Base-by-base conservation (phyloP, 2,329 filamentous ascomycete genomes). In the Shiraia bambusicola region DNA sequence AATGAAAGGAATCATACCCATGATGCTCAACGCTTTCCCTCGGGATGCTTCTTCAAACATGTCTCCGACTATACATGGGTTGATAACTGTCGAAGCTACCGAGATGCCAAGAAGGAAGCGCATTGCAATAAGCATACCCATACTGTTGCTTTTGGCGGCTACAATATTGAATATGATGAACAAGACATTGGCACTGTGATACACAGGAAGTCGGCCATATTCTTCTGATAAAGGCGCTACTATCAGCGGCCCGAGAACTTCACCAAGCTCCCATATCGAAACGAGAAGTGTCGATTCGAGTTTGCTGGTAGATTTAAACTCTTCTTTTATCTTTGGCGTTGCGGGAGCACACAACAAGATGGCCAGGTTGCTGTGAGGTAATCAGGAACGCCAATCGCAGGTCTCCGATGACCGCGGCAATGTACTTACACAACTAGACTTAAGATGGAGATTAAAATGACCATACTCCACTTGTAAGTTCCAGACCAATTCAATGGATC, bases 61-160 rank as follows among this genome's bases (percentile, higher is more conserved):
- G 60, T 84, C 81, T 16, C 80, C 81, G 14, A 84, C 72, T 34
- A 83, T 78, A 24, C 79, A 77, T 1, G 81, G 80, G 53, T 76
- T 79, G 12, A 84, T 67, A 12, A 83, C 79, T 48, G 81, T 70
- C 12, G 66, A 65, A n/a, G 69, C 64, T 5, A 73, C 70, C 17
- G 67, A 61, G 27, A 66, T 45, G 36, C 68, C 68, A 37, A 71
- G 69, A 45, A 76, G 59, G 35, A 67, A 68, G 28, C 72, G 49
- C 3, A 65, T 61, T 9, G 56, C 58, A 41, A 74, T 71, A 44
- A 73, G 58, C 3, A 70, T 43, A 1, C 49, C 33, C 2, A 61
- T 58, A 36, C 50, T 69, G 9, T 63, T 56, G 38, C 68, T 65
- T n/a, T 65, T 49, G 4, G 65, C 67, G 2, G 65, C 63, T 5